These are phyloP conservation scores for Byssochlamys sp. DNA, from an alignment of 2,329 filamentous ascomycete species.

Conservation along the genomic window DNA sequence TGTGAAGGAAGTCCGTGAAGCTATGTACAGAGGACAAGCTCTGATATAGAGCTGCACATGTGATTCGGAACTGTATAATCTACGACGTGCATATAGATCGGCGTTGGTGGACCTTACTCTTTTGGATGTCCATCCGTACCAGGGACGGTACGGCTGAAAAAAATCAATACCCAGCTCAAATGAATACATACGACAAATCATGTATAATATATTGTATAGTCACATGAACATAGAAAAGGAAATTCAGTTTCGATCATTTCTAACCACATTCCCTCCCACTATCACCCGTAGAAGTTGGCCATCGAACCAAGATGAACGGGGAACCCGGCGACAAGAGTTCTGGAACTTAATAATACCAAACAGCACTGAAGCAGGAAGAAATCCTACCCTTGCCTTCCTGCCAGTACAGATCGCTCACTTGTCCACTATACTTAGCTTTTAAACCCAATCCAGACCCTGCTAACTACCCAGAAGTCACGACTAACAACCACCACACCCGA, in stretches of 20 bases:
- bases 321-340: too few relatives aligned
- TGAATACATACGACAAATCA: background rate
- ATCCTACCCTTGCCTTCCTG: too few relatives aligned
- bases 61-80: background rate
- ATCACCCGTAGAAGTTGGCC: background rate
- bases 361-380: too few relatives aligned
- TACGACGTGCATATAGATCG: background rate
- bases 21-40: constrained; percentile 72
- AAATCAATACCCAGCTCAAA: background rate
- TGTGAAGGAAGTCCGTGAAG: constrained; percentile 82
- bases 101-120: background rate
- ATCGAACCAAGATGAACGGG: too few relatives aligned
- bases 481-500: too few relatives aligned
- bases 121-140: background rate
- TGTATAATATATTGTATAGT: background rate
- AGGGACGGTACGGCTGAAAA: background rate
- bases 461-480: too few relatives aligned
- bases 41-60: constrained; percentile 47
- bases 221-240: background rate
- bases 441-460: too few relatives aligned
- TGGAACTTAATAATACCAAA: too few relatives aligned
- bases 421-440: too few relatives aligned
- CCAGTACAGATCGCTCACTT: too few relatives aligned
- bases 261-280: background rate
- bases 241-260: background rate